Base-by-base conservation (phyloP, 2,329 filamentous ascomycete genomes). In the Amylocarpus encephaloides region DNA sequence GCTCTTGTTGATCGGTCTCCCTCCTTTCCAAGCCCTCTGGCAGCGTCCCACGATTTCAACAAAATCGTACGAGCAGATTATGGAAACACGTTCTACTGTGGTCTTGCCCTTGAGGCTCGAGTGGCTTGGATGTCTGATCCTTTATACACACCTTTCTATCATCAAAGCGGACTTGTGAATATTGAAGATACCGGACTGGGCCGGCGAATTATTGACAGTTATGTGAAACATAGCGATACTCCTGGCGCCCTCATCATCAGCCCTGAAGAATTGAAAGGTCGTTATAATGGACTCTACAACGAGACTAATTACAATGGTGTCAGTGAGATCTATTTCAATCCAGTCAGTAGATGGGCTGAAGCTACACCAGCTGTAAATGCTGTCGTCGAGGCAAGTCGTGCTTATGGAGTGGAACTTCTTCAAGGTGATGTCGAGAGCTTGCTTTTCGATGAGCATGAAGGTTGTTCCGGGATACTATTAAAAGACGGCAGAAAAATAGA, bases 61-160 rank as follows among this genome's bases (percentile, higher is more conserved):
- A 81, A 81, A 56, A 75, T 81, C 42, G 70, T 81, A 9, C 74
- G 78, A 51, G 75, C 76, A 13, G 78, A 82, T 57, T 82, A 82
- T 64, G 70, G 73, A 43, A 72, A 75, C 54, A 64, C 72, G 1
- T 68, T 79, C 7, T 81, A 81, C 65, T 76, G 73, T 60, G 63
- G 72, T 46, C 67, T 79, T 72, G 72, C 1, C 66, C 76, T 52
- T 70, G 51, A 60, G 44, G 62, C 78, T 0, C 72, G 77, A 54
- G 69, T 76, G 46, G 62, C 71, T 1, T 81, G 77, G 73, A 69
- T 68, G 33, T 66, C 62, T 1, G 70, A 75, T 48, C 71, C 74
- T 0, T 64, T 78, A 2, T 74, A 73, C 61, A 67, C 68, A 29
- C 53, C 58, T 13, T 71, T 67, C 30, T 80, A 75, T 59, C 73